Conservation (phyloP, 768 basidiomycete species). For the Suillus spraguei region DNA sequence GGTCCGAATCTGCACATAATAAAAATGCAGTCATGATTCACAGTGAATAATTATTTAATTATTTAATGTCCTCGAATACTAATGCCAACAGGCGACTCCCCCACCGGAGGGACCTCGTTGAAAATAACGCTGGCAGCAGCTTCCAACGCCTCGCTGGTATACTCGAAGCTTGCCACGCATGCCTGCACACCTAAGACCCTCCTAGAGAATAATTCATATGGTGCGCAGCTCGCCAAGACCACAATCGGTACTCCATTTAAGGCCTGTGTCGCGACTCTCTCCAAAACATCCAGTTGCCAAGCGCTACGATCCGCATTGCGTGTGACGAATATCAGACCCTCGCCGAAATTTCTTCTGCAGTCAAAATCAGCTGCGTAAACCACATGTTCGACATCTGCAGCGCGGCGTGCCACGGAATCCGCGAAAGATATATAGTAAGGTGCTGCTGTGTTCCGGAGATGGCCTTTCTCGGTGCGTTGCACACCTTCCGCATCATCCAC, state of each 20-base stretch:
- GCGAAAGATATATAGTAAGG: conserved; percentile 57
- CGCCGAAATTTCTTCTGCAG: conserved; percentile 1
- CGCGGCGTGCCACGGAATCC: conserved; percentile 35
- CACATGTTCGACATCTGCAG: conserved; percentile 40
- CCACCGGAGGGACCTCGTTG: conserved; percentile 24
- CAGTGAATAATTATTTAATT: too few relatives aligned
- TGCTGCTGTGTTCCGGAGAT: conserved; percentile 57
- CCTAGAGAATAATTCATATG: conserved; percentile 54
- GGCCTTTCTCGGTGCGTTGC: conserved; percentile 43
- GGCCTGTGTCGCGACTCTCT: conserved; percentile 24
- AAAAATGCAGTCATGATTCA: too few relatives aligned
- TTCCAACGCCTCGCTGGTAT: conserved; percentile 52
- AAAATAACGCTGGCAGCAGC: conserved; percentile 47
- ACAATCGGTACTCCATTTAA: conserved; percentile 38
- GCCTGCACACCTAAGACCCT: conserved; percentile 27
- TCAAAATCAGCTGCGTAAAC: conserved; percentile 40
- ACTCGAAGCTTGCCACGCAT: conserved; percentile 61
- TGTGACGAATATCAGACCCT: conserved; percentile 49
- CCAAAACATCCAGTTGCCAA: conserved; percentile 55
- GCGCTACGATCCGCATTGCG: conserved; percentile 53
- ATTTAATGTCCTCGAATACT: neutral
- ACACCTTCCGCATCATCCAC: conserved; percentile 59
- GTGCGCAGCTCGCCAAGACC: conserved; percentile 63
- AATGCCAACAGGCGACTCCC: conserved; percentile 4
- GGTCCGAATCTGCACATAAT: too few relatives aligned